Base-by-base conservation (phyloP, 805 yeast species). In the Osmozyma mogii region DNA sequence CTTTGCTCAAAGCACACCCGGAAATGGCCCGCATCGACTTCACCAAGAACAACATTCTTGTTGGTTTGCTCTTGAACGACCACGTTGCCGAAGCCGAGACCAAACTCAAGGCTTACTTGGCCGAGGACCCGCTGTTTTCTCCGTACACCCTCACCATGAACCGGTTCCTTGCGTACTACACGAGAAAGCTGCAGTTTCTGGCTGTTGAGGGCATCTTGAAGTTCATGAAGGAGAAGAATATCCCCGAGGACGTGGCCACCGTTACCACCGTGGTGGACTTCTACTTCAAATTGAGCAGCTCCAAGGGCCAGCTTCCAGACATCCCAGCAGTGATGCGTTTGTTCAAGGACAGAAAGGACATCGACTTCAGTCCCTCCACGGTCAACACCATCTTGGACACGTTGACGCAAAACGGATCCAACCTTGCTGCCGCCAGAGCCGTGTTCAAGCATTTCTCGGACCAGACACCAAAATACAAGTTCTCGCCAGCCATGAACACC, bases 171-270 rank as follows among this genome's bases (percentile, higher is more conserved):
- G 45, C 57, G 16, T 40, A 53, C 22, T 66, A 70, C 31, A 55
- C 69, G 12, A 54, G 57, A 21, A 35, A 31, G 6, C 56, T 60
- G 23, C 60, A 72, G 35, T 62, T 57, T 17, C 59, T 60, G 27
- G 78, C 78, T 4, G 57, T 59, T n/a, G 61, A 58, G n/a, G 57
- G 72, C 9, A 50, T 79, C 24, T 56, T 59, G 16, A 35, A 63
- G 19, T 56, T 58, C 34, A 68, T 77, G 72, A 47, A 45, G 22
- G 49, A 48, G 18, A 34, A 56, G 15, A 47, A 55, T 3, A 50
- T 78, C 15, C 44, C 59, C 21, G 79, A 80, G 16, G 83, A 76
- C 47, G 61, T 74, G 26, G 74, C 74, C 11, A 78, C 88, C 2
- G 72, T 72, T 52, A 69, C 87, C 3, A 66, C 70, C 20, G 54